Evolutionary conservation across 2,329 filamentous ascomycete genomes (phyloP), one percentile per base, ranked within the genome.

Genomic region (Pestalotiopsis fici): DNA sequence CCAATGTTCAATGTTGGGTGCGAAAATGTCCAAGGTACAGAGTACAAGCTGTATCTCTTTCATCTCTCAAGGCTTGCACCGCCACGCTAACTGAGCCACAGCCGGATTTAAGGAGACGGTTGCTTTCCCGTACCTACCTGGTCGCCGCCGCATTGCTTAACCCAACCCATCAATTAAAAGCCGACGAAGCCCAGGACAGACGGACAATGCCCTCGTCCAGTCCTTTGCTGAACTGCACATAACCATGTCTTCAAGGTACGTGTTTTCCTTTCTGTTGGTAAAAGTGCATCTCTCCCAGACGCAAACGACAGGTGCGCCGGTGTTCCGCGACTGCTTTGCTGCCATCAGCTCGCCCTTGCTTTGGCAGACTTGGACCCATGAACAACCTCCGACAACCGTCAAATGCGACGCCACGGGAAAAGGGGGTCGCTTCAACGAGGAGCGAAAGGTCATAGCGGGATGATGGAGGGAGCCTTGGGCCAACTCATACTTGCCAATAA

Each of bases 161-260:
- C 28, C 4, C 57, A 23, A 25, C 6, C 39, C 18, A n/a, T 35
- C 11, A 59, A 64, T n/a, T 35, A 57, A 65, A 43, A 59, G 15
- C 56, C 28, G 9, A 50, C 37, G 25, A 43, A 47, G 37, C 12
- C 25, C 28, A 18, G 9, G 28, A 39, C 9, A 35, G 35, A 47
- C 39, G 25, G 62, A 59, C 28, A 47, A 65, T 65, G 63, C 63
- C 35, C 37, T 35, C 50, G 28, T 50, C 63, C 61, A 64, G 66
- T 64, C 61, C 23, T 54, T 56, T 50, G 23, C 35, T 59, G 64
- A 71, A 63, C 59, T 66, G 59, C 68, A 59, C 25, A 59, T 59
- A 27, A 73, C 54, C 55, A 75, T 75, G 74, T 69, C 73, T 61
- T 74, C 74, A 66, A 75, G 72, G 74, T 75, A 67, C 69, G 70